Percentiles rank a stretch among this genome's conserved stretches.
phyloP scores from a whole-genome alignment of 2,329 filamentous ascomycete genomes.

The Sporothrix variecibatus region DNA sequence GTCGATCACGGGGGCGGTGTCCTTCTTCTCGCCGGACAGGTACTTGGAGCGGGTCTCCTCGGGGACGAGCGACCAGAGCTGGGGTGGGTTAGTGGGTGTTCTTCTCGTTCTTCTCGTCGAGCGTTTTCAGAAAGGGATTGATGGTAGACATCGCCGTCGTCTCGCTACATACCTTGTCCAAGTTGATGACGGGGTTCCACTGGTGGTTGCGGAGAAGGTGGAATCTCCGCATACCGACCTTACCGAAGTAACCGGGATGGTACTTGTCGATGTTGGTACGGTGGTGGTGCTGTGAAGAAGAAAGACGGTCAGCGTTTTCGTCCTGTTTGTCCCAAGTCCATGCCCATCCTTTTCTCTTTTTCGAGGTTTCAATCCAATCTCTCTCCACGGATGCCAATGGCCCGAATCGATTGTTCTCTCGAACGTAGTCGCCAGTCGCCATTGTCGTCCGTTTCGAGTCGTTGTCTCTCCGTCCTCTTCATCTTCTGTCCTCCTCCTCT shows the following conservation, averaged over 20 bases:
- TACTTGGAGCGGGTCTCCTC: constrained; percentile 91
- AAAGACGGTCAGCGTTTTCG: neutral
- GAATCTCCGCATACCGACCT: constrained; percentile 95
- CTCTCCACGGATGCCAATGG: neutral
- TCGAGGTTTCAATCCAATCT: neutral
- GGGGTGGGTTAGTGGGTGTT: neutral
- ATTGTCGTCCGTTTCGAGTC: neutral
- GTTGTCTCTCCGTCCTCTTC: neutral
- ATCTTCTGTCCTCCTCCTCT: neutral
- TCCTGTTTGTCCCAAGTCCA: neutral
- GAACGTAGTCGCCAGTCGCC: neutral
- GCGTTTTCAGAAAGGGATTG: neutral
- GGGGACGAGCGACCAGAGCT: constrained; percentile 97
- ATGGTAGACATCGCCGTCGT: neutral
- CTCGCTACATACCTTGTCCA: constrained; percentile 76
- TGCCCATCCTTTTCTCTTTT: neutral
- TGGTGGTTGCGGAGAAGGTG: constrained; percentile 94
- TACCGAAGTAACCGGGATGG: constrained; percentile 99
- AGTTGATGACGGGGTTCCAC: constrained; percentile 99
- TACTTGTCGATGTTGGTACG: constrained; percentile 82
- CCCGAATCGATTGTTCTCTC: neutral
- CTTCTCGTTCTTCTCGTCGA: neutral
- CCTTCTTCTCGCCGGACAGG: constrained; percentile 73
- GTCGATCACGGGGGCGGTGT: constrained; percentile 96
- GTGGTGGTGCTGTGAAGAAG: constrained; percentile 73